A percentile compares a stretch with the other conserved stretches of the same genome.
Conservation (phyloP, 805 yeast genomes). For the Kurtzmaniella fragi region DNA sequence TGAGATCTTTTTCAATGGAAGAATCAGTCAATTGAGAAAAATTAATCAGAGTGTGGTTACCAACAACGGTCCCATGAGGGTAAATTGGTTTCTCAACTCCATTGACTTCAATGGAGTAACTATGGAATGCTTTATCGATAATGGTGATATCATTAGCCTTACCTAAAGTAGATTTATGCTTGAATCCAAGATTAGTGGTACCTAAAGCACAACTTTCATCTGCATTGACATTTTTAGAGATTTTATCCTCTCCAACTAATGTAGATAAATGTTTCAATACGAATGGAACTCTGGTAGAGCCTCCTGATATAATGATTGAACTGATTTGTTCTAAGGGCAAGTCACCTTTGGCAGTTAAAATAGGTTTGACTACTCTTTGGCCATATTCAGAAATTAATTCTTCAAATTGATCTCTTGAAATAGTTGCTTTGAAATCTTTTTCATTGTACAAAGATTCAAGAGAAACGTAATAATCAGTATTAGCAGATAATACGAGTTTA, state of each 20-base stretch:
- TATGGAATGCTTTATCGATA: slow-evolving; percentile 49
- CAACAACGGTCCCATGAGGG: slow-evolving; percentile 40
- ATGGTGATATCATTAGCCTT: slow-evolving; percentile 56
- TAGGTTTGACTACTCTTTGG: slow-evolving; percentile 48
- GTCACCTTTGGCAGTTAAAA: slow-evolving; percentile 44
- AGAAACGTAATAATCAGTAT: slow-evolving; percentile 68
- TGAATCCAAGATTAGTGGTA: slow-evolving; percentile 76
- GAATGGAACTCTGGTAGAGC: slow-evolving; percentile 85
- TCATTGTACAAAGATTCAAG: slow-evolving; percentile 74
- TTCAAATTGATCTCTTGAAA: slow-evolving; percentile 85
- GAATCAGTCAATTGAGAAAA: slow-evolving; percentile 25
- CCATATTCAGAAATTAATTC: slow-evolving; percentile 41
- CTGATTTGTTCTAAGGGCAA: slow-evolving; percentile 21
- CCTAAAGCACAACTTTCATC: slow-evolving; percentile 95
- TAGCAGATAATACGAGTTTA: slow-evolving; percentile 82
- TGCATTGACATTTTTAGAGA: slow-evolving; percentile 85
- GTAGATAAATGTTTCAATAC: slow-evolving; percentile 59
- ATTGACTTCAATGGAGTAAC: slow-evolving; percentile 37
- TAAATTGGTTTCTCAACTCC: slow-evolving; percentile 34
- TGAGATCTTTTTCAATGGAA: slow-evolving; percentile 18
- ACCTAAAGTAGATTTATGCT: slow-evolving; percentile 59
- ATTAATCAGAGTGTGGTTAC: slow-evolving; percentile 26
- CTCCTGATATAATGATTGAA: slow-evolving; percentile 83
- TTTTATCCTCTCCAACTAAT: slow-evolving; percentile 52
- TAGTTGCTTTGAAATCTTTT: slow-evolving; percentile 58